Base-by-base conservation (phyloP, 257 asterid species). In the Asclepias syriaca region DNA sequence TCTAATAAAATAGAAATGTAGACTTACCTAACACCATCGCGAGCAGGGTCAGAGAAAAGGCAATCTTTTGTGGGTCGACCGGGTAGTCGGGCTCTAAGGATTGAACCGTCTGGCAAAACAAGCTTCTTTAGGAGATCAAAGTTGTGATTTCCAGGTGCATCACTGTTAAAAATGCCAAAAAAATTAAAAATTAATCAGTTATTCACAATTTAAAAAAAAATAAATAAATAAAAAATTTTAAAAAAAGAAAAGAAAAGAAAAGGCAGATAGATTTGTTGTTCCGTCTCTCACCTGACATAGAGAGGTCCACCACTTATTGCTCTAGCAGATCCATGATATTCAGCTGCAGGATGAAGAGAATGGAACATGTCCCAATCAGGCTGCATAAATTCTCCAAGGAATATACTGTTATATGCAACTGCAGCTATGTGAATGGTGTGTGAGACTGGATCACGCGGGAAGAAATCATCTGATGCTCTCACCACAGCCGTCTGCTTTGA, bases 361-460 rank as follows among this genome's bases (percentile, higher is more conserved):
- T 91, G 97, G 81, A 91, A 91, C 97, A 91, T 91, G 59, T 91
- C 97, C 97, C 97, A 89, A 75, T 91, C 97, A 59, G 98, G 89
- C 67, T 73, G 82, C 98, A 90, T 92, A 3, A 90, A 24, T 68
- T 90, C 98, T 21, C 96, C 90, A 0, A 90, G 78, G 85, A 93
- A 92, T 19, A 92, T 83, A 37, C 84, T 88, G 75, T 90, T 92
- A 74, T 92, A 92, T 8, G 97, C 88, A 13, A 92, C 97, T 0
- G 96, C 78, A 2, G 96, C 95, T 21, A 92, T 86, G 84, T 92
- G 97, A 75, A 92, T 92, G 0, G 97, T 92, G 61, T 92, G 98
- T 6, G 97, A 88, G 0, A 70, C 68, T 0, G 98, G 95, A 79
- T 90, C 96, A 0, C 91, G 75, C 0, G 96, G 98, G 71, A 66